phyloP scores from a whole-genome alignment of 495 filamentous ascomycete species.

The Ascodesmis nigricans region DNA sequence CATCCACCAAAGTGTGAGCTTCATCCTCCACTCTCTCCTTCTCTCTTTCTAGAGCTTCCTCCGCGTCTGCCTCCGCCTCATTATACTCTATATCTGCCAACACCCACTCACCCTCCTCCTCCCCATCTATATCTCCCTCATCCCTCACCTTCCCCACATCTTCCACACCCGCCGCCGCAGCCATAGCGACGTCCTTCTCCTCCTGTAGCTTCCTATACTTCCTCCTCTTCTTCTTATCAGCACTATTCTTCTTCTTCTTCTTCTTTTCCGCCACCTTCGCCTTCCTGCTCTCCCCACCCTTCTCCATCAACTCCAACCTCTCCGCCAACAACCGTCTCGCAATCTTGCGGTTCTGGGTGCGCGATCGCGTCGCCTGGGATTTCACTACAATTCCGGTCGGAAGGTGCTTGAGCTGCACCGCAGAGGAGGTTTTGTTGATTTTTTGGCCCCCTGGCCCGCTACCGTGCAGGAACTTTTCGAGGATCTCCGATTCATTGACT shows the following conservation, averaged over 20 bases:
- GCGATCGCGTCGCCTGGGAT: conserved; percentile 71
- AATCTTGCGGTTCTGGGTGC: conserved; percentile 70
- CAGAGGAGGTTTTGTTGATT: conserved; percentile 95
- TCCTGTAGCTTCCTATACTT: conserved; percentile 6
- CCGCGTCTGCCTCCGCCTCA: no score
- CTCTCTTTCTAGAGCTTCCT: no score
- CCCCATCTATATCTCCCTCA: no score
- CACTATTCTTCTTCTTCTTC: background rate
- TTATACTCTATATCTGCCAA: no score
- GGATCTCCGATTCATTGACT: conserved; percentile 54
- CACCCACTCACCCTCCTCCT: no score
- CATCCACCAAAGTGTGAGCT: no score
- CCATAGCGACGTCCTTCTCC: no score
- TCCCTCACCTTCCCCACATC: no score
- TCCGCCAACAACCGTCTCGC: conserved; percentile 59
- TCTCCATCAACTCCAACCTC: conserved; percentile 45
- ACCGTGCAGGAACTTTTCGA: conserved; percentile 72
- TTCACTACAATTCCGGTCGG: conserved; percentile 82
- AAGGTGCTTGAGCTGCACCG: conserved; percentile 77
- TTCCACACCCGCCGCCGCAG: no score
- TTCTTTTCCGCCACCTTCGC: conserved; percentile 31
- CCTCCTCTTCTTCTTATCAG: conserved; percentile 3
- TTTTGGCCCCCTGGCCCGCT: conserved; percentile 90
- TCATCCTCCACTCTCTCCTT: no score
- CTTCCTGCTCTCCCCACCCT: conserved; percentile 35